These are phyloP conservation scores for Leptographium lundbergii DNA, from an alignment of 2,329 filamentous ascomycete genomes.

Conservation along the genomic window DNA sequence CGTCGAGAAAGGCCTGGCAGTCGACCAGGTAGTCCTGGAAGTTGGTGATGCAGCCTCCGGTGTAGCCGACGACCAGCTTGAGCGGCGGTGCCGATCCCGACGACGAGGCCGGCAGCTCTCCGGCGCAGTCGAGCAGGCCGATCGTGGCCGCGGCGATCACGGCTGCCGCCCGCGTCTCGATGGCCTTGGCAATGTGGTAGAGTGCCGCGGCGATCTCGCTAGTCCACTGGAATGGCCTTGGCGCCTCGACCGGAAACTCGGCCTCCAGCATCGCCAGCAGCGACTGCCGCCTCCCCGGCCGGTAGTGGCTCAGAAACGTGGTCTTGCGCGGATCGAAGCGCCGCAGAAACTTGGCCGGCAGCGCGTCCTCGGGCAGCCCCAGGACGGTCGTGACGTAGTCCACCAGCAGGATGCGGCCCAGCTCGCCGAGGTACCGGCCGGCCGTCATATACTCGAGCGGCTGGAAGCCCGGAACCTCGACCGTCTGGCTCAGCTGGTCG, in stretches of 20 bases:
- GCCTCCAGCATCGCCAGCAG: conserved; percentile 34
- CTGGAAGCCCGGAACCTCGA: conserved; percentile 63
- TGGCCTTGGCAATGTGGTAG: conserved; percentile 54
- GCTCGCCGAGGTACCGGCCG: conserved; percentile 64
- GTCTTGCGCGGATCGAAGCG: conserved; percentile 53
- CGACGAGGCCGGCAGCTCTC: conserved; percentile 39
- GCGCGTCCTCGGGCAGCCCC: conserved; percentile 23
- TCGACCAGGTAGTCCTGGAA: conserved; percentile 62
- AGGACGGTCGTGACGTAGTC: conserved; percentile 44
- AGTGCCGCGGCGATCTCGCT: conserved; percentile 44
- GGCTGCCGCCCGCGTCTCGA: conserved; percentile 60
- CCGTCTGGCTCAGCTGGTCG: conserved; percentile 48
- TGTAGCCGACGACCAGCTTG: conserved; percentile 66
- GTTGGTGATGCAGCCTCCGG: conserved; percentile 67
- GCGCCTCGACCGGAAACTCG: conserved; percentile 35
- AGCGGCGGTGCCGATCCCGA: conserved; percentile 11
- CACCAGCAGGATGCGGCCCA: conserved; percentile 56
- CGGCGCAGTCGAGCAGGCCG: conserved; percentile 55
- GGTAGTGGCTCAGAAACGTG: conserved; percentile 58
- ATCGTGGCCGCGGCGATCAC: conserved; percentile 62
- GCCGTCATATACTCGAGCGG: conserved; percentile 78
- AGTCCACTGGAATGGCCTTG: conserved; percentile 47
- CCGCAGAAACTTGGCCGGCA: conserved; percentile 43
- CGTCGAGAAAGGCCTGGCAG: conserved; percentile 56
- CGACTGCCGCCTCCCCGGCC: conserved; percentile 33